Evolutionary conservation across 805 yeast species (phyloP), one percentile per base, ranked within the genome.

Genomic region (Wickerhamiella slavikovae): DNA sequence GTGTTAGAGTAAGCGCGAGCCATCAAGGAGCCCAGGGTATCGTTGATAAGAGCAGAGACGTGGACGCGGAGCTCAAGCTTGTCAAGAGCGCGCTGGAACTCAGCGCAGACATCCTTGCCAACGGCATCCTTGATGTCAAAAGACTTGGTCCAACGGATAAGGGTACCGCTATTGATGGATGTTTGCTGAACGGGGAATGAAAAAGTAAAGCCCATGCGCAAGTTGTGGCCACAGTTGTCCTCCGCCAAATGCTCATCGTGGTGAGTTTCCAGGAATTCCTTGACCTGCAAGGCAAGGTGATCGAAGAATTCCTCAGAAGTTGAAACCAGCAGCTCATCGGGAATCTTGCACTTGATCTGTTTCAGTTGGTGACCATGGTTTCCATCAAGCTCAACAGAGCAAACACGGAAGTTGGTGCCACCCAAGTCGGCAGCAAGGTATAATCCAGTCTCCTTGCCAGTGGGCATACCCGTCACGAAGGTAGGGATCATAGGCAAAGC

Each of bases 61-160:
- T 48, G 48, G 14, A 57, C 56, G 7, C 78, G 75, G 24, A 70
- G 55, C 0, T 66, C 60, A 24, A 64, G 60, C 3, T 39, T 44
- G 41, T 78, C 74, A 27, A 85, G 44, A 34, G 77, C 75, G 9
- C 51, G 48, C 52, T 89, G 96, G 36, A 80, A 62, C 27, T 70
- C 52, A 26, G 57, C 57, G 29, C 78, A 89, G 25, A 89, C 75
- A 48, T 85, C 95, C 45, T 71, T 58, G 31, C 79, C 91, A 21
- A 85, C 76, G 24, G 78, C 71, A 42, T 85, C 96, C 17, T 66
- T 65, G 41, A 89, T 73, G 44, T 77, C 70, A 53, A 77, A 85
- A 21, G 96, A 96, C 54, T 85, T 85, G 13, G 96, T 82, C 98
- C 98, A 85, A 52, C 96, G 72, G 29, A 85, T 65, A 38, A 89